Conservation (phyloP, 805 yeast species). For the Metschnikowia kofuensis region DNA sequence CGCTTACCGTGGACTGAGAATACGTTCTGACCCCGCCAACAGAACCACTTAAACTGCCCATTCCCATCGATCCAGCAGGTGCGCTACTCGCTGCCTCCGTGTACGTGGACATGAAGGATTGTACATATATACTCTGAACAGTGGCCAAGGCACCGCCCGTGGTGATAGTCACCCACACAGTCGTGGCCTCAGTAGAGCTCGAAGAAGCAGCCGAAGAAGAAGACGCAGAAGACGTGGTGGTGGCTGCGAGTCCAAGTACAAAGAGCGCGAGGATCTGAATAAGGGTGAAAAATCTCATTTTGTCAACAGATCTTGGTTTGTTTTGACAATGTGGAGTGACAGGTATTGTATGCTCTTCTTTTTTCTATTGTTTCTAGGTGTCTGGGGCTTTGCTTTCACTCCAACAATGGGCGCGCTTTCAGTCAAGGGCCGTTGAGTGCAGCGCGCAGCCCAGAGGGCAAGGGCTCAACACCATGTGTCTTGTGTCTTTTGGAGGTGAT, state of each 20-base stretch:
- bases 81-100: constrained; percentile 19
- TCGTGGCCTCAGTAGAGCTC: constrained; percentile 20
- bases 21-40: constrained; percentile 34
- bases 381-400: neutral
- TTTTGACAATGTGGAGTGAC: neutral
- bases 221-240: constrained; percentile 9
- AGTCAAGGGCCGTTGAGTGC: neutral
- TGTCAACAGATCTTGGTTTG: neutral
- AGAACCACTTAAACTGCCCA: constrained; percentile 27
- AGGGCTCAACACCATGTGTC: neutral
- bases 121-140: constrained; percentile 23
- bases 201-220: neutral
- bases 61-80: constrained; percentile 29
- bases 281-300: constrained; percentile 11
- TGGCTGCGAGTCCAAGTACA: constrained; percentile 11
- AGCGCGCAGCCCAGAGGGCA: neutral
- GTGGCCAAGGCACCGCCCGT: constrained; percentile 28
- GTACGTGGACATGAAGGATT: constrained; percentile 26
- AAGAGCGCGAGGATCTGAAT: constrained; percentile 9
- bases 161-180: constrained; percentile 36
- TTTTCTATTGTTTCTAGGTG: neutral
- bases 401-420: constrained; percentile 1
- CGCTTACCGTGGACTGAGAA: constrained; percentile 24
- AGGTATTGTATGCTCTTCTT: neutral
- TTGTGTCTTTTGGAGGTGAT: no score